These are phyloP conservation scores for Venturia carpophila DNA, from an alignment of 2,329 filamentous ascomycete genomes.

Conservation along the genomic window DNA sequence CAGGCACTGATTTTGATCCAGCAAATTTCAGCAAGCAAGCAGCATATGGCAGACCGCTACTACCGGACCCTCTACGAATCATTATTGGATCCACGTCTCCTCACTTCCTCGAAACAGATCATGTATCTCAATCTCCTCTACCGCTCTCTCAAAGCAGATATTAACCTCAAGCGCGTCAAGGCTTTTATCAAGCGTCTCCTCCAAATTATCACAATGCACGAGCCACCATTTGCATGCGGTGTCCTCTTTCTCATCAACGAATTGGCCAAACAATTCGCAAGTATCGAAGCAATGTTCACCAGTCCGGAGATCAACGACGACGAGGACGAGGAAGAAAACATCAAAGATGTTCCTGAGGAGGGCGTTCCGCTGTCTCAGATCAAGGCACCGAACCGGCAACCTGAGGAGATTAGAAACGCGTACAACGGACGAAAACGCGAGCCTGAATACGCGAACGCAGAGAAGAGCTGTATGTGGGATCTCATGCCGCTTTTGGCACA, in stretches of 20 bases:
- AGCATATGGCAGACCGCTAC: constrained; percentile 79
- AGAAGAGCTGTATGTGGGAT: constrained; percentile 90
- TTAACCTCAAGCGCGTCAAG: constrained; percentile 87
- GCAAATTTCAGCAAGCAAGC: constrained; percentile 74
- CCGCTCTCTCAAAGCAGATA: constrained; percentile 77
- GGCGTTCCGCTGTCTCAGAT: constrained; percentile 28
- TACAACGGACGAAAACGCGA: constrained; percentile 91
- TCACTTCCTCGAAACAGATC: constrained; percentile 87
- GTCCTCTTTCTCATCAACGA: constrained; percentile 85
- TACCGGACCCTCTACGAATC: constrained; percentile 96
- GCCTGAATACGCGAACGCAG: constrained; percentile 87
- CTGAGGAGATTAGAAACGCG: constrained; percentile 25
- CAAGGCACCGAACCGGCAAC: constrained; percentile 20
- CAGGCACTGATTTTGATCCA: constrained; percentile 93
- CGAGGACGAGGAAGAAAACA: constrained; percentile 59
- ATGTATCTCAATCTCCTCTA: constrained; percentile 91
- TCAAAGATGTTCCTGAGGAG: constrained; percentile 55
- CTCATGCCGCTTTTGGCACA: constrained; percentile 71
- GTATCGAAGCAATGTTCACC: constrained; percentile 67
- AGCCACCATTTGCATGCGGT: constrained; percentile 86
- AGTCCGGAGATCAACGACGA: constrained; percentile 72
- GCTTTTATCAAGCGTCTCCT: constrained; percentile 92
- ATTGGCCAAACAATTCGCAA: constrained; percentile 69
- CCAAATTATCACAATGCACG: constrained; percentile 79
- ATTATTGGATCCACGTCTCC: constrained; percentile 77